Evolutionary conservation across 495 filamentous ascomycete genomes (phyloP).

Genomic region (Neurospora sp.): DNA sequence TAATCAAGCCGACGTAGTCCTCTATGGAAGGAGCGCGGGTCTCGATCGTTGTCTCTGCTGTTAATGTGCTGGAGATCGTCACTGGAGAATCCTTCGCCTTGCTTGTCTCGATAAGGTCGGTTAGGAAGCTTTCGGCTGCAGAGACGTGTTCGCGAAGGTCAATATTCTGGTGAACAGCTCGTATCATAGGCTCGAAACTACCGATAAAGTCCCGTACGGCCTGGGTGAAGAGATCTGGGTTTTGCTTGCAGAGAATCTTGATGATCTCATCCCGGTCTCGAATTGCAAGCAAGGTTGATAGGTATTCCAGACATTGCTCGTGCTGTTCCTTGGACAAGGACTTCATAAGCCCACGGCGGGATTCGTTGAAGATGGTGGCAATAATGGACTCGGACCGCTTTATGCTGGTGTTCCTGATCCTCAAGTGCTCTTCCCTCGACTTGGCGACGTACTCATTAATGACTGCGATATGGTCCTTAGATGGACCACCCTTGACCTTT

Average conservation of each 20-base stretch:
- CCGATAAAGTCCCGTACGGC: slow-evolving; percentile 44
- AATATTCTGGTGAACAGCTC: slow-evolving; percentile 50
- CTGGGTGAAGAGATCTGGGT: slow-evolving; percentile 50
- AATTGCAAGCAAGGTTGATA: slow-evolving; percentile 45
- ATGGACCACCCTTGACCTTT: slow-evolving; percentile 34
- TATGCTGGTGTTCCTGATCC: slow-evolving; percentile 29
- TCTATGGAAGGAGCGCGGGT: slow-evolving; percentile 41
- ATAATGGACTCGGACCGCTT: slow-evolving; percentile 36
- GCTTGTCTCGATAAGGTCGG: slow-evolving; percentile 45
- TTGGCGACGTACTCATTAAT: slow-evolving; percentile 39
- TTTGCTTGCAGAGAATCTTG: slow-evolving; percentile 43
- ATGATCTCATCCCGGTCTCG: slow-evolving; percentile 52
- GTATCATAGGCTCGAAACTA: slow-evolving; percentile 57
- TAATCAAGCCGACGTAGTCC: slow-evolving; percentile 49
- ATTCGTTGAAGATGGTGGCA: slow-evolving; percentile 35
- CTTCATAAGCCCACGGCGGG: slow-evolving; percentile 13
- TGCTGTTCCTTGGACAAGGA: slow-evolving; percentile 42
- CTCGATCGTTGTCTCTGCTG: slow-evolving; percentile 3
- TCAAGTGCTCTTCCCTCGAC: slow-evolving; percentile 39
- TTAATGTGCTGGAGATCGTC: not conserved
- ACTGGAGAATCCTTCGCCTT: slow-evolving; percentile 20
- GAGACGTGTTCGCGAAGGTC: slow-evolving; percentile 50
- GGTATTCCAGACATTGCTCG: slow-evolving; percentile 46
- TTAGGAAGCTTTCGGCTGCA: slow-evolving; percentile 47
- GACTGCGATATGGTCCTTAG: slow-evolving; percentile 36